Conservation (phyloP, 2,329 filamentous ascomycete genomes). For the Rhynchosporium agropyri region DNA sequence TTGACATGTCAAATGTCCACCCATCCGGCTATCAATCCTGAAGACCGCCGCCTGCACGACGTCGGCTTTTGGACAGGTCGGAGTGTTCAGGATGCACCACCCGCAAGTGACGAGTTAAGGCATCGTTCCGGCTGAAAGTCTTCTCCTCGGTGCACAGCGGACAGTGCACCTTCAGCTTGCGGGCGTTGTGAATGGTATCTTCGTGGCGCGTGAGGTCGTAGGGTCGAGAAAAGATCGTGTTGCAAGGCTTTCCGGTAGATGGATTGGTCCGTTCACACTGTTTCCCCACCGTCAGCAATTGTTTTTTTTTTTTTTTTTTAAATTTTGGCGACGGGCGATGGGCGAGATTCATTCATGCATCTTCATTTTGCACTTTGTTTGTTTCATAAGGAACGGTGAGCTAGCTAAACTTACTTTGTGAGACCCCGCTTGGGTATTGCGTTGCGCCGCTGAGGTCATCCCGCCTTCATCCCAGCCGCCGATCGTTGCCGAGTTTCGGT, state of each 20-base stretch:
- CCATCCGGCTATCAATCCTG: no score
- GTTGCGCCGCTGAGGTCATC: constrained; percentile 56
- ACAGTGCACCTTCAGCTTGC: constrained; percentile 93
- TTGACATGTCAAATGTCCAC: no score
- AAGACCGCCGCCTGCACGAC: constrained; percentile 30
- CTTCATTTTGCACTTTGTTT: no score
- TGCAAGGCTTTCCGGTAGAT: constrained; percentile 92
- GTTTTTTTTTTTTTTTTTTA: not conserved
- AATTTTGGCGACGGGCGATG: not conserved
- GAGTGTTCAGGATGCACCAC: constrained; percentile 91
- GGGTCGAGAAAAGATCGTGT: constrained; percentile 89
- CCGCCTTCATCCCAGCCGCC: constrained; percentile 44
- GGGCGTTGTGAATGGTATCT: constrained; percentile 93
- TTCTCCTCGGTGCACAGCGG: constrained; percentile 94
- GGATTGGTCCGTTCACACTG: constrained; percentile 88
- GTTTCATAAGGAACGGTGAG: no score
- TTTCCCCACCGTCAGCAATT: constrained; percentile 18
- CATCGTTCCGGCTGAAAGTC: constrained; percentile 94
- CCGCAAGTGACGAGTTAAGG: constrained; percentile 89
- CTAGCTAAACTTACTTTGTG: constrained; percentile 57
- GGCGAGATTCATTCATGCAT: no score
- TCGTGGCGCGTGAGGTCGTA: constrained; percentile 97
- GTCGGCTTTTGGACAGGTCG: constrained; percentile 66
- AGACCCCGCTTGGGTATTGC: constrained; percentile 89
- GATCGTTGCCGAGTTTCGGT: constrained; percentile 70